A percentile compares a stretch with the other conserved stretches of the same genome.
Conservation (phyloP, 2,329 filamentous ascomycete species). For the Alternaria sp. region DNA sequence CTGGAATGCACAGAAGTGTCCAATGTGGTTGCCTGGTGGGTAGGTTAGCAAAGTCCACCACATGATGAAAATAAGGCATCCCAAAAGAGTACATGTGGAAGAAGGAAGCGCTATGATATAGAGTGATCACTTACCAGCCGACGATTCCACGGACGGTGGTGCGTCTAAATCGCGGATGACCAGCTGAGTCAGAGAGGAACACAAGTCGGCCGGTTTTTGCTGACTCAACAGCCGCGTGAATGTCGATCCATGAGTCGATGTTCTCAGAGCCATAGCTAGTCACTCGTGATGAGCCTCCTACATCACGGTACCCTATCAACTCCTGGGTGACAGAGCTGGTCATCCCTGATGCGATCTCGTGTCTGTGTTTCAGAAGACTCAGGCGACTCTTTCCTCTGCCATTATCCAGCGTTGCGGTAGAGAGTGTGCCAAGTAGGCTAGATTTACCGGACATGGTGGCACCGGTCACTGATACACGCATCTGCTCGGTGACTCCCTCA, state of each 20-base stretch:
- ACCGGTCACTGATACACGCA: constrained; percentile 86
- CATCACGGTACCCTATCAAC: constrained; percentile 76
- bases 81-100: background rate
- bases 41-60: constrained; percentile 6
- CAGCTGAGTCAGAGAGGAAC: constrained; percentile 90
- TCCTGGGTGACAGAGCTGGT: constrained; percentile 96
- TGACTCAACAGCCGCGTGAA: constrained; percentile 77
- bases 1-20: constrained; percentile 85
- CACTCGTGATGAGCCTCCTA: constrained; percentile 51
- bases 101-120: background rate
- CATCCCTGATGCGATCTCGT: constrained; percentile 89
- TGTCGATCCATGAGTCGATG: constrained; percentile 92
- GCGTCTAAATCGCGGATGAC: constrained; percentile 85
- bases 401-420: constrained; percentile 88
- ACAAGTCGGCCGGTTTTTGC: constrained; percentile 77
- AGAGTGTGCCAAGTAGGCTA: constrained; percentile 84
- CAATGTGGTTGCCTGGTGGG: constrained; percentile 75
- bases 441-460: constrained; percentile 93
- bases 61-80: background rate
- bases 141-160: constrained; percentile 90
- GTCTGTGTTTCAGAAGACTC: constrained; percentile 87
- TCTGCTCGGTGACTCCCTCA: constrained; percentile 60
- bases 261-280: constrained; percentile 88
- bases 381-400: constrained; percentile 88
- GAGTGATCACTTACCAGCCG: constrained; percentile 66